phyloP scores from a whole-genome alignment of 1,139 yeast genomes.

The Blastobotrys apis region DNA sequence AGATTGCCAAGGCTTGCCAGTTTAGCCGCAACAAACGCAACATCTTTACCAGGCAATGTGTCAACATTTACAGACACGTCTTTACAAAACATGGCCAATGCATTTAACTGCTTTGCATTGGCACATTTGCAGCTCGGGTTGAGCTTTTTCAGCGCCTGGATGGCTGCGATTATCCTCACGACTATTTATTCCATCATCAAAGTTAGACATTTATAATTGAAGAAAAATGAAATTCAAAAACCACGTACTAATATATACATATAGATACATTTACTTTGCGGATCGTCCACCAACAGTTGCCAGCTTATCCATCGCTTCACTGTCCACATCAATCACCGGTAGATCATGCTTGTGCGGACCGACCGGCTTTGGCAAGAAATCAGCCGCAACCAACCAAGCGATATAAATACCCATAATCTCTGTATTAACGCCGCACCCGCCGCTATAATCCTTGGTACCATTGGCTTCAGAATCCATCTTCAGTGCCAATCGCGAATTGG shows the following conservation, averaged over 20 bases:
- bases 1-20: neutral
- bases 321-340: slow-evolving; percentile 55
- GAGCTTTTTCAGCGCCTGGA: slow-evolving; percentile 1
- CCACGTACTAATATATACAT: neutral
- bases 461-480: slow-evolving; percentile 57
- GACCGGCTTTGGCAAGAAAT: slow-evolving; percentile 57
- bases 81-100: neutral
- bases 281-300: slow-evolving; percentile 85
- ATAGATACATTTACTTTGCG: slow-evolving; percentile 22
- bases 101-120: neutral
- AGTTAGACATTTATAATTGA: neutral
- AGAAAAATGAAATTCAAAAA: neutral
- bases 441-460: slow-evolving; percentile 61
- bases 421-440: slow-evolving; percentile 68
- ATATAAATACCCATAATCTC: slow-evolving; percentile 70
- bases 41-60: too few species aligned
- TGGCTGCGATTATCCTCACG: neutral
- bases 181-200: neutral
- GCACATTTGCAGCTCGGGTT: slow-evolving; percentile 10
- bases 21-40: too few species aligned
- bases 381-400: slow-evolving; percentile 71
- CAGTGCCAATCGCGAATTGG: slow-evolving; percentile 66
- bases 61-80: neutral
- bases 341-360: slow-evolving; percentile 42
- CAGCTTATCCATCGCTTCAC: slow-evolving; percentile 60